A percentile compares a stretch with the other conserved stretches of the same genome.
phyloP scores from a whole-genome alignment of 1,284 basidiomycete genomes.

The Sanghuangporus sanghuang region DNA sequence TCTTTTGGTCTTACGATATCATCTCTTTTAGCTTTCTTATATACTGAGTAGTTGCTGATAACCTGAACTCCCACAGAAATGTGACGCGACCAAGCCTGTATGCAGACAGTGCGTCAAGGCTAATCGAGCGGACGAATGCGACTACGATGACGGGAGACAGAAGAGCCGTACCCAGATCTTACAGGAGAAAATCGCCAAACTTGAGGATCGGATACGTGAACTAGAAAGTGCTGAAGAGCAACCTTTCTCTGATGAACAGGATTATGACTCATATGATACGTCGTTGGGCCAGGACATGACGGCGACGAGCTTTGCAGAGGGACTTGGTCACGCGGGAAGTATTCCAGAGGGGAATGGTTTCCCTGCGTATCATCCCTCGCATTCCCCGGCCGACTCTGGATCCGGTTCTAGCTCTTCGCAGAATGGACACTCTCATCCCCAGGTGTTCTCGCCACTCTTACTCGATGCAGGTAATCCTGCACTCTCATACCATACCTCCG shows the following conservation, averaged over 20 bases:
- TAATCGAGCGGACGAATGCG: conserved; percentile 46
- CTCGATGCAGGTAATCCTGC: background rate
- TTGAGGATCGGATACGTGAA: conserved; percentile 50
- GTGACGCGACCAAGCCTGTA: conserved; percentile 51
- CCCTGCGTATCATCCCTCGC: background rate
- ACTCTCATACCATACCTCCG: background rate
- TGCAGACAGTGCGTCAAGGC: conserved; percentile 55
- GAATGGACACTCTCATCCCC: background rate
- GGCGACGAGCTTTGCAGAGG: background rate
- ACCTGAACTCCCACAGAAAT: conserved; percentile 36
- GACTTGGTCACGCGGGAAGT: background rate
- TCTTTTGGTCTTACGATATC: background rate
- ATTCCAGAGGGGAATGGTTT: background rate
- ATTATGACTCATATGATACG: background rate
- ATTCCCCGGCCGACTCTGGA: conserved; percentile 4
- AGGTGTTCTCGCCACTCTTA: background rate
- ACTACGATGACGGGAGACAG: conserved; percentile 56
- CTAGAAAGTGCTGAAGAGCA: conserved; percentile 33
- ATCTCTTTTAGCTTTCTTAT: background rate
- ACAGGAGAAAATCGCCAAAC: conserved; percentile 48
- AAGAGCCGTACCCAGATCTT: conserved; percentile 58
- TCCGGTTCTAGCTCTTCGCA: background rate
- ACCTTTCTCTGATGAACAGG: background rate
- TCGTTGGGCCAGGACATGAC: background rate
- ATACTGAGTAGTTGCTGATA: background rate